Base-by-base conservation (phyloP, 495 filamentous ascomycete species). In the Daldinia loculata region DNA sequence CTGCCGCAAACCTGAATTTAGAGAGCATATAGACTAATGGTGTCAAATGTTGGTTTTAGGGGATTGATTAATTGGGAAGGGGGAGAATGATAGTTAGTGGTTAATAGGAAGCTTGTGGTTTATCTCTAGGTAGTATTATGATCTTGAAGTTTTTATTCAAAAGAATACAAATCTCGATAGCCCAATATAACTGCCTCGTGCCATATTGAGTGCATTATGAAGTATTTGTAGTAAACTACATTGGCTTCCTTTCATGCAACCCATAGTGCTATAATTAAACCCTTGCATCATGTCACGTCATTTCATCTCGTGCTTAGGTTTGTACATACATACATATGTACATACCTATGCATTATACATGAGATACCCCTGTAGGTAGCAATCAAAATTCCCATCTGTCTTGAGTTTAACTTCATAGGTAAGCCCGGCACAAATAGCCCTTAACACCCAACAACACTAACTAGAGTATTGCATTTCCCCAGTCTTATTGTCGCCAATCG, bases 241-340 rank as follows among this genome's bases (percentile, higher is more conserved):
- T 17, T 48, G 24, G 50, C 50, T 52, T 14, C 19, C 50, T 29
- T 27, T 29, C 14, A 30, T 53, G 24, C 43, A 48, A 9, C 17
- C 17, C 43, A 22, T 45, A 8, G 26, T 26, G 26, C 50, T 52
- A 52, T 53, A 53, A 53, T 53, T 53, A 53, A 53, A 53, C 26
- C 50, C 50, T 53, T 53, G 50, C 50, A 53, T 30, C 26, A 53
- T 30, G 50, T 53, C 50, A 30, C 50, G 50, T 53, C 50, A 53
- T 53, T 29, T 53, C 27, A 30, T 53, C 14, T 26, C 27, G 27
- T 53, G 50, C 26, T 53, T 53, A 30, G 26, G 50, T 30, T 24
- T 48, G 19, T 48, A 48, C 43, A 22, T 48, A 48, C 43, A 48
- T 48, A 29, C n/a, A n/a, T n/a, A n/a, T 45, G 17, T 45, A 45